Evolutionary conservation across 495 filamentous ascomycete genomes (phyloP).

Genomic region (Lepraria neglecta): DNA sequence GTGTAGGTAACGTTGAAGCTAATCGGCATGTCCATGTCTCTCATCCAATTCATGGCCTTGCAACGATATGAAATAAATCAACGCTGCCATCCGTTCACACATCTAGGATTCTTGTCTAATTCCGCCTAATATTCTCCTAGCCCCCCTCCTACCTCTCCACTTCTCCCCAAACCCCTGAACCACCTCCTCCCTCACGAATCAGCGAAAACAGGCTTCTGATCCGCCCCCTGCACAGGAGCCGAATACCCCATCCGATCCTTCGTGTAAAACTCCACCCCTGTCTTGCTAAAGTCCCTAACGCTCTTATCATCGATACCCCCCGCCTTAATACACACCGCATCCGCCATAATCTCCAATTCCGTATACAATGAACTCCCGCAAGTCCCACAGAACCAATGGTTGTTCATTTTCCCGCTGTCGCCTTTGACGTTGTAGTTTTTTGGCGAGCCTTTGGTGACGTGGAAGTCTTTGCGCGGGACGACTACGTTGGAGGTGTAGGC

Average conservation of each 20-base stretch:
- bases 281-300: slow-evolving; percentile 23
- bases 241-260: slow-evolving; percentile 40
- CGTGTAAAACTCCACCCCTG: slow-evolving; percentile 44
- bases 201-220: slow-evolving; percentile 37
- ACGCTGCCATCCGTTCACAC: too few species aligned
- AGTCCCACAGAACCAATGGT: slow-evolving; percentile 43
- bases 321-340: slow-evolving; percentile 40
- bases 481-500: slow-evolving; percentile 46
- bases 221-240: slow-evolving; percentile 36
- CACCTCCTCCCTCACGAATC: neutral
- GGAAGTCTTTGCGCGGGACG: slow-evolving; percentile 39
- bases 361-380: slow-evolving; percentile 44
- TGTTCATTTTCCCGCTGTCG: slow-evolving; percentile 42
- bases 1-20: neutral
- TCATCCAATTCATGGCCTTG: too few species aligned
- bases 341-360: slow-evolving; percentile 43
- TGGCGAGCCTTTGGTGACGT: slow-evolving; percentile 39
- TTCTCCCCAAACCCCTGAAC: neutral
- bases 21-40: neutral
- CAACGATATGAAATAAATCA: too few species aligned
- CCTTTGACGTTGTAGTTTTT: slow-evolving; percentile 37
- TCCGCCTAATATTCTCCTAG: neutral
- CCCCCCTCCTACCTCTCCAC: neutral
- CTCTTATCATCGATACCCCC: slow-evolving; percentile 38
- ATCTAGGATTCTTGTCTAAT: neutral